Percentiles rank a stretch among this genome's conserved stretches.
These are phyloP conservation scores for Luvunga scandens DNA, from an alignment of 345 rosid species.

Conservation along the genomic window DNA sequence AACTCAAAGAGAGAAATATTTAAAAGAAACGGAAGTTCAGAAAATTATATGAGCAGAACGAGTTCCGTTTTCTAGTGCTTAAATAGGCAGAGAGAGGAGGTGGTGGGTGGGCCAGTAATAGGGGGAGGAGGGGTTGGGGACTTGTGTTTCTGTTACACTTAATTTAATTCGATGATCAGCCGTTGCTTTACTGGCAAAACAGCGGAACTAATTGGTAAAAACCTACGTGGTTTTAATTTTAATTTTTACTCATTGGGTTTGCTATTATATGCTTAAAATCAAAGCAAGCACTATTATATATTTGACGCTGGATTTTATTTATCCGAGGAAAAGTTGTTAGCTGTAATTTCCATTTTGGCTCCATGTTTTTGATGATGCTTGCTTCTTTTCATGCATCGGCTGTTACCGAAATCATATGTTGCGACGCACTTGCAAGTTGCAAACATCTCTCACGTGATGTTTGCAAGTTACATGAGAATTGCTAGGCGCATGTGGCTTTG, in stretches of 20 bases:
- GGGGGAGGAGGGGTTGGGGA: not conserved
- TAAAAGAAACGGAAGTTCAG: not conserved
- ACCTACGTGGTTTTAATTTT: slow-evolving; percentile 6
- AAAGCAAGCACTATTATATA: slow-evolving; percentile 4
- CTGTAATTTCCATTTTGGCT: not conserved
- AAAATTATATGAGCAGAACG: slow-evolving; percentile 13
- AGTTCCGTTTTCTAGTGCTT: slow-evolving; percentile 14
- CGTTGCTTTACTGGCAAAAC: slow-evolving; percentile 24
- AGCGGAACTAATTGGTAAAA: slow-evolving; percentile 1
- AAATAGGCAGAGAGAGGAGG: slow-evolving; percentile 18
- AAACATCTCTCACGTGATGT: not conserved
- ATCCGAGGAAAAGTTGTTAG: slow-evolving; percentile 1
- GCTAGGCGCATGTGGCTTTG: too few species aligned
- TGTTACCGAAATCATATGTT: slow-evolving; percentile 8
- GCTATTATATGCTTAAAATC: slow-evolving; percentile 12
- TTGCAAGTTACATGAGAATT: not conserved
- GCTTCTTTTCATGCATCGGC: slow-evolving; percentile 13
- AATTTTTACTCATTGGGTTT: slow-evolving; percentile 8
- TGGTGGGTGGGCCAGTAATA: not conserved
- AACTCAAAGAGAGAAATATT: not conserved
- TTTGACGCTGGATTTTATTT: slow-evolving; percentile 8
- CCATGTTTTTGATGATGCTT: not conserved
- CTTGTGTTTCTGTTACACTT: not conserved
- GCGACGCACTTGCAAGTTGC: not conserved
- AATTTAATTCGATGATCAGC: not conserved